Evolutionary conservation across 805 yeast genomes (phyloP), one percentile per base, ranked within the genome.

Genomic region (Myxozyma kluyveri): DNA sequence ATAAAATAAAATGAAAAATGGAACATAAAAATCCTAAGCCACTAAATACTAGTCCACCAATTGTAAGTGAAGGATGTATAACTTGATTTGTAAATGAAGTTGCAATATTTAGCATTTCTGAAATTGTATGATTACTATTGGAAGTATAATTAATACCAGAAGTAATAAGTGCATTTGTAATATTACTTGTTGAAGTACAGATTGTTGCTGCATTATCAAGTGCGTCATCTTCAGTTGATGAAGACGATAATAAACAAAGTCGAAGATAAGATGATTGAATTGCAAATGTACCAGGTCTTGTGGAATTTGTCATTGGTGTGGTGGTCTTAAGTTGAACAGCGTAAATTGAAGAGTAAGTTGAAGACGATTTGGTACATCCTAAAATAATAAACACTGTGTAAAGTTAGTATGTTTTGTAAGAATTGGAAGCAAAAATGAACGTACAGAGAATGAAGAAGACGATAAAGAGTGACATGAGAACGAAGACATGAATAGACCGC

Each of bases 21-120:
- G 14, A 18, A 2, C 52, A n/a, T 12, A 44, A n/a, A 12, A 56
- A 47, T 33, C 71, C 67, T 44, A 69, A 62, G 49, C 59, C 53
- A n/a, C 56, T 67, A 2, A 62, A 60, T 3, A 60, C 70, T 32
- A 65, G 65, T 3, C 68, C 74, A 0, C 71, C 68, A 37, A 63
- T 73, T 64, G 74, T 71, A 23, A 74, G 68, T 4, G 71, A 66
- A 19, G 79, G 75, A 54, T 63, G 74, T 35, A 64, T 64, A 45
- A 65, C 69, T 2, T 63, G 72, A 12, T 59, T 61, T 18, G 59
- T 59, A 21, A 56, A 64, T 6, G 40, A 26, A 21, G 42, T 29
- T 9, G 55, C 61, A 19, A 57, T 43, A 12, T 47, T 17, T n/a
- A 57, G 38, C 24, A 57, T 45, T 29, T 57, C 61, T 32, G 52